A percentile compares a stretch with the other conserved stretches of the same genome.
Evolutionary conservation across 192 early-diverging fungal species (phyloP).

Genomic region (Coemansia sp.): DNA sequence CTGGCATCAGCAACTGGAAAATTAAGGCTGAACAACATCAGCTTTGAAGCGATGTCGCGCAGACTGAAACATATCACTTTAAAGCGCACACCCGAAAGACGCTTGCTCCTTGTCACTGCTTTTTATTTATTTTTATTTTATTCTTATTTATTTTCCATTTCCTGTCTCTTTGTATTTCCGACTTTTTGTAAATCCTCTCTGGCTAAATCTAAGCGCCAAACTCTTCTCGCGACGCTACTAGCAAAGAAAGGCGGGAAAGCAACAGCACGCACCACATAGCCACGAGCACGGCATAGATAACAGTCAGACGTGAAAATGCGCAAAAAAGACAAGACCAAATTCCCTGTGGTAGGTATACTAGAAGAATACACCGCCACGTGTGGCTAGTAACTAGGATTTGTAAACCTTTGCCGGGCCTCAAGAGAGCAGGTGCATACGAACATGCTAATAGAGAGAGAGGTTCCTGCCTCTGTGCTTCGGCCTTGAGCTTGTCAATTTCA

Average conservation of each 20-base stretch:
- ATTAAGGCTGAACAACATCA: no score
- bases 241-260: background rate
- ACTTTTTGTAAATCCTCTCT: background rate
- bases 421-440: no score
- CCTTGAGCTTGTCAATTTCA: no score
- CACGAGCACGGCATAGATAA: background rate
- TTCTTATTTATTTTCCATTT: background rate
- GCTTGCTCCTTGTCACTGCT: background rate
- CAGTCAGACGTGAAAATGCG: constrained; percentile 58
- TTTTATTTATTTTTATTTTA: background rate
- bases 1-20: no score
- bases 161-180: background rate
- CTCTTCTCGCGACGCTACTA: background rate
- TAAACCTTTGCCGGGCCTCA: no score
- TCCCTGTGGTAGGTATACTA: constrained; percentile 75
- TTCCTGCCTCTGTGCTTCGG: no score
- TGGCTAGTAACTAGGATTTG: background rate
- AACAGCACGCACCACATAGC: background rate
- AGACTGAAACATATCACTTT: background rate
- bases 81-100: background rate
- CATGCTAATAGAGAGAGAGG: no score
- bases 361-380: background rate
- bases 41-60: no score
- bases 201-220: background rate
- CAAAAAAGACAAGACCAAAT: constrained; percentile 90